Evolutionary conservation across 2,329 filamentous ascomycete species (phyloP), one percentile per base, ranked within the genome.

Genomic region (Microascus cirrosus): DNA sequence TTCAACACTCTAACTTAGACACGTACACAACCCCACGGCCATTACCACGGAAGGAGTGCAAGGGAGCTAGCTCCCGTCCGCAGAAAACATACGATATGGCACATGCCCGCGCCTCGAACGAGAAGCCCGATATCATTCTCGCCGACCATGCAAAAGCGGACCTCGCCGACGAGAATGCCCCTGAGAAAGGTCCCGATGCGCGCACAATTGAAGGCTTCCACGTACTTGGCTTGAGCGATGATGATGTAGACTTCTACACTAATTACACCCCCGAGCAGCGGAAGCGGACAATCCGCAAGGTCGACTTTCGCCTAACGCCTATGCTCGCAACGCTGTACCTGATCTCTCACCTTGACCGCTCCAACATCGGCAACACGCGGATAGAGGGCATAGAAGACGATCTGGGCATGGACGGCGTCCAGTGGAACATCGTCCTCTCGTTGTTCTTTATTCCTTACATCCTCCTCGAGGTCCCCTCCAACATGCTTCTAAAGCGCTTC

Each of bases 281-380:
- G 39, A 15, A 45, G 13, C 39, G 39, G 18, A 45, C 39, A 2
- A 65, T 87, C 8, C 77, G 83, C 66, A 86, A 81, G 67, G 73
- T 87, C 24, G 84, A 87, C 64, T 63, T 78, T 24, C 74, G 75
- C 57, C 72, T 86, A 2, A 84, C 86, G 50, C 84, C 83, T 39
- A 86, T 82, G 73, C 80, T 89, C 12, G 86, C 83, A 59, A 74
- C 90, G 53, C 71, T 86, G 8, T 85, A 85, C 63, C 71, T 85
- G 0, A 84, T 85, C 64, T 84, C 81, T 66, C 86, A 86, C 67
- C 85, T 86, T 60, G 84, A 87, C 64, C 75, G 84, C 25, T 79
- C 83, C 35, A 87, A 87, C 64, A 85, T 87, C 55, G 84, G 82
- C 82, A 67, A 73, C 39, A 45, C 39, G 39, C 8, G 39, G n/a